These are phyloP conservation scores for Fonsecaea nubica DNA, from an alignment of 2,329 filamentous ascomycete genomes.

Conservation along the genomic window DNA sequence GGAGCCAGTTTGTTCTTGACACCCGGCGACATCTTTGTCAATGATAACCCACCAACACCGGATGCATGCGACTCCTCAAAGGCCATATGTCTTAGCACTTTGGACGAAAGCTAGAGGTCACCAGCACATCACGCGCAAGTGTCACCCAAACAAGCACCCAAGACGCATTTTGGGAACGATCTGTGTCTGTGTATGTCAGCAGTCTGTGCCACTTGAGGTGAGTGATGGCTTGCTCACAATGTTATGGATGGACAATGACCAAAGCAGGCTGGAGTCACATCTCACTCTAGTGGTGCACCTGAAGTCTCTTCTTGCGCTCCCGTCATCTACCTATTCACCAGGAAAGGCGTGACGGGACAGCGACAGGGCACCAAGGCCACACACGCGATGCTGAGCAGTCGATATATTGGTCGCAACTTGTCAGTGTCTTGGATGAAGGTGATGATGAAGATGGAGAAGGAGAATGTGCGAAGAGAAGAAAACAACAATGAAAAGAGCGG, in stretches of 20 bases:
- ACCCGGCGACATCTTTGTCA: neutral
- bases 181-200: neutral
- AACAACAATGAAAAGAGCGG: neutral
- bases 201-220: neutral
- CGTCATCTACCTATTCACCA: neutral
- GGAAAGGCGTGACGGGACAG: neutral
- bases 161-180: neutral
- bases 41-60: no score
- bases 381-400: neutral
- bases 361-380: neutral
- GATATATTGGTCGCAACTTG: neutral
- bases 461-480: neutral
- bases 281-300: neutral
- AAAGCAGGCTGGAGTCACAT: neutral
- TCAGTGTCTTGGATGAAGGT: neutral
- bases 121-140: no score
- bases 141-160: no score
- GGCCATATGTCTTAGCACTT: no score
- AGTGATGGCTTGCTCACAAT: neutral
- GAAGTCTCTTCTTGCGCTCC: neutral
- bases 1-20: neutral
- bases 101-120: no score
- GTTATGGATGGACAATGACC: neutral
- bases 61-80: no score
- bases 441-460: neutral